These are phyloP conservation scores for Barbatosphaeria neglecta DNA, from an alignment of 495 filamentous ascomycete species.

Conservation along the genomic window DNA sequence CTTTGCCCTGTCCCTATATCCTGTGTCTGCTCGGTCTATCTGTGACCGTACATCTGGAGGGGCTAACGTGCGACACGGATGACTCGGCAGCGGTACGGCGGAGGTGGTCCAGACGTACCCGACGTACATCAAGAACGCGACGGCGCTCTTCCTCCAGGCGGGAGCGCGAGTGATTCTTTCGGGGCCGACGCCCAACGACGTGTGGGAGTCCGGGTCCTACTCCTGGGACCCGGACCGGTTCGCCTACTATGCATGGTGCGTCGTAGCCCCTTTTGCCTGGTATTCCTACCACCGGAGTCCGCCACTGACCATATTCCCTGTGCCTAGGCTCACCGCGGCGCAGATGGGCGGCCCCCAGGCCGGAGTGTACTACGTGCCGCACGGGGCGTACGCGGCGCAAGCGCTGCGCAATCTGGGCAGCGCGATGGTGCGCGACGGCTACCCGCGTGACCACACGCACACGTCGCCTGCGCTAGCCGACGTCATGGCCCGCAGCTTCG, in stretches of 20 bases:
- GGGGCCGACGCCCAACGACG: slow-evolving; percentile 41
- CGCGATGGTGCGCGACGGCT: slow-evolving; percentile 34
- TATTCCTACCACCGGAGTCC: neutral
- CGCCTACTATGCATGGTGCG: slow-evolving; percentile 34
- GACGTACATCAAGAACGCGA: slow-evolving; percentile 45
- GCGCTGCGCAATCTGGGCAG: slow-evolving; percentile 33
- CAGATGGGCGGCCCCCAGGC: slow-evolving; percentile 18
- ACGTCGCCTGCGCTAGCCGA: slow-evolving; percentile 41
- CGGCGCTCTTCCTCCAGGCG: slow-evolving; percentile 35
- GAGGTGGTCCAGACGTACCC: slow-evolving; percentile 49
- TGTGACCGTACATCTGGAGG: too few species aligned
- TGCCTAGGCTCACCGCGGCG: slow-evolving; percentile 8
- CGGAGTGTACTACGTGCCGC: slow-evolving; percentile 34
- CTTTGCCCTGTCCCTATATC: too few species aligned
- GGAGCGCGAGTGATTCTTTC: slow-evolving; percentile 49
- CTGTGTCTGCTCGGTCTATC: too few species aligned
- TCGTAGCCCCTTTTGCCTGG: neutral
- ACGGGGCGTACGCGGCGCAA: slow-evolving; percentile 41
- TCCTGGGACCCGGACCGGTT: slow-evolving; percentile 32
- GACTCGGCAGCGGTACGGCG: slow-evolving; percentile 28
- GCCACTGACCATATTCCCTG: neutral
- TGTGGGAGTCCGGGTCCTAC: slow-evolving; percentile 43
- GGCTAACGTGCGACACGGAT: slow-evolving; percentile 3
- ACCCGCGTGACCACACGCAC: slow-evolving; percentile 50
- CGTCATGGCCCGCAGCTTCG: slow-evolving; percentile 32